Conservation (phyloP, 202 grass and related monocot species). For the Schoenoplectus tabernaemontani region DNA sequence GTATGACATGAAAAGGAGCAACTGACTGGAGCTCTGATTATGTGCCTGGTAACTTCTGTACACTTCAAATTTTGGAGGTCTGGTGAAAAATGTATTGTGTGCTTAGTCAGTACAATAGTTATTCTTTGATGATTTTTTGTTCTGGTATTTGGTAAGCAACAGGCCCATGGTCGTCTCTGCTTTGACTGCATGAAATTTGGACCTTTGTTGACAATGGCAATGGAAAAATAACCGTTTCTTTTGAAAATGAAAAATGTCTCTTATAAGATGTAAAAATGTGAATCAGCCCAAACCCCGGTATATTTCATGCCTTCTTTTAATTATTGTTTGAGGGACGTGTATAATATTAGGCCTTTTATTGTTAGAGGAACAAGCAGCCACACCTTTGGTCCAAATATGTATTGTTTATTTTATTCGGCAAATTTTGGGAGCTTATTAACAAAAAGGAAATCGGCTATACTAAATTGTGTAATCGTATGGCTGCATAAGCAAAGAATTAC, state of each 20-base stretch:
- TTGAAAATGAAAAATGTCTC: neutral
- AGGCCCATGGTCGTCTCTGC: neutral
- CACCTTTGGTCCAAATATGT: too few relatives aligned
- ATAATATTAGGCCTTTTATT: neutral
- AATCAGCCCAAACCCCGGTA: neutral
- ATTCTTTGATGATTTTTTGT: neutral
- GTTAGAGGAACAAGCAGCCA: too few relatives aligned
- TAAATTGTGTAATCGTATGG: too few relatives aligned
- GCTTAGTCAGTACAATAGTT: conserved; percentile 3
- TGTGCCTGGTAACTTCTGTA: neutral
- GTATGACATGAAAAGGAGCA: conserved; percentile 55
- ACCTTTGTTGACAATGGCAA: neutral
- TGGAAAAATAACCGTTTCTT: too few relatives aligned
- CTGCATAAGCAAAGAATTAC: too few relatives aligned
- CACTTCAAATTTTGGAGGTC: conserved; percentile 9
- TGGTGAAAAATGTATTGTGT: conserved; percentile 1
- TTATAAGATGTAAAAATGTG: neutral
- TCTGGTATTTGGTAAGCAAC: neutral
- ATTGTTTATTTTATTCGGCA: too few relatives aligned
- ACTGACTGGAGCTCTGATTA: conserved; percentile 22
- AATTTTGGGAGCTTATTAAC: too few relatives aligned
- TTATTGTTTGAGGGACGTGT: neutral
- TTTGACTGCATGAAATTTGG: neutral
- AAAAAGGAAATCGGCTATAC: too few relatives aligned
- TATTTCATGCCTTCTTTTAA: neutral